Evolutionary conservation across 768 basidiomycete species (phyloP), one percentile per base, ranked within the genome.

Genomic region (Russula brevipes): DNA sequence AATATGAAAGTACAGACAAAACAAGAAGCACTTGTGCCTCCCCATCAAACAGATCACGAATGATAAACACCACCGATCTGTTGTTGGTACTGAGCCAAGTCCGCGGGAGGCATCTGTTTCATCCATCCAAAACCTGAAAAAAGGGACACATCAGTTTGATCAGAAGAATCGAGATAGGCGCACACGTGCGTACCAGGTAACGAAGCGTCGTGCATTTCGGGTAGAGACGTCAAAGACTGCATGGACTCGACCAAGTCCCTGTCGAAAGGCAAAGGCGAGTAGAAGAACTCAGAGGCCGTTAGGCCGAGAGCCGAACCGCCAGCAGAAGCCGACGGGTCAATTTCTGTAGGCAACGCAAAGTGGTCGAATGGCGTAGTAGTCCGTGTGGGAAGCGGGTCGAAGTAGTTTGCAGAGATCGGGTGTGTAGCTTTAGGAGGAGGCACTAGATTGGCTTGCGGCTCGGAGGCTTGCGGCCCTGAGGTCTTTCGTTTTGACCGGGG

Each of bases 191-290:
- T 30, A 67, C 67, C 67, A 57, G 67, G 67, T 11, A 67, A 35
- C 47, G 58, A 60, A 8, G 57, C n/a, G 16, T 55, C 57, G 49
- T 60, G 30, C 47, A 59, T 49, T 12, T 56, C 65, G 4, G 54
- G 35, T 38, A 64, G 41, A 16, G 58, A 56, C 16, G 65, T 53
- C 33, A 66, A 17, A 2, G 58, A 60, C 42, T 68, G 67, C 67
- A 68, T 68, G 4, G 67, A 66, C 55, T 60, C 54, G 16, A 68
- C 46, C 45, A 68, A 44, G 46, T 68, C 67, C 17, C 35, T 57
- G 36, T 68, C 67, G 19, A 59, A 64, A 52, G 67, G 67, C 24
- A 68, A 51, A 19, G 67, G 67, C 5, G 61, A 39, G 9, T 60
- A 56, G 61, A 68, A 68, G 36, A 66, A 67, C 11, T 67, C 65